Conservation (phyloP, 2,329 filamentous ascomycete genomes). For the Colletotrichum shisoi region DNA sequence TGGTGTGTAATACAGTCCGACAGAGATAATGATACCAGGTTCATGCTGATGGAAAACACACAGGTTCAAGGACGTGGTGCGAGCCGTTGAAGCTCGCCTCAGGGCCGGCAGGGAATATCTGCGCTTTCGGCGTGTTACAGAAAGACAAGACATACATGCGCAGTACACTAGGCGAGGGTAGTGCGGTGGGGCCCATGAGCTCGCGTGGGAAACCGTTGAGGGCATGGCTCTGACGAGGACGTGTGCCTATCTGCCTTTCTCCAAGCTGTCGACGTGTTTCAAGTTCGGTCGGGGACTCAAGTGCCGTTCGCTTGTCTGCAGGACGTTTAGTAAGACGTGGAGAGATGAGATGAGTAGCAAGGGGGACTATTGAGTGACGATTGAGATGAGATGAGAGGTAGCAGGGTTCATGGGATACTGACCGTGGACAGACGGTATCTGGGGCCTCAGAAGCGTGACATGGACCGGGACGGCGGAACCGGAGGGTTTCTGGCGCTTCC, state of each 20-base stretch:
- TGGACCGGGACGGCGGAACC: slow-evolving; percentile 29
- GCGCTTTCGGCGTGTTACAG: neutral
- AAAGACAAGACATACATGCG: neutral
- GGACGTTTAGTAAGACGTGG: neutral
- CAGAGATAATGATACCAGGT: neutral
- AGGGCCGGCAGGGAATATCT: neutral
- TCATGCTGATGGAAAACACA: neutral
- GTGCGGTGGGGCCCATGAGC: neutral
- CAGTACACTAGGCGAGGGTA: neutral
- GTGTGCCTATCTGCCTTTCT: neutral
- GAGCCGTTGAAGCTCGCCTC: neutral
- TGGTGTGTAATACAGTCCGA: neutral
- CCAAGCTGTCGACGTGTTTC: neutral
- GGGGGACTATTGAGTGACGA: neutral
- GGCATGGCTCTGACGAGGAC: neutral
- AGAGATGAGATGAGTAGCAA: neutral
- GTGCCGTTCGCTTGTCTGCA: neutral
- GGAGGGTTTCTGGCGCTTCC: slow-evolving; percentile 19
- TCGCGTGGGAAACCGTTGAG: slow-evolving; percentile 7
- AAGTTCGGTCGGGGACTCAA: neutral
- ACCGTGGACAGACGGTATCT: slow-evolving; percentile 1
- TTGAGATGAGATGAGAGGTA: slow-evolving; percentile 1
- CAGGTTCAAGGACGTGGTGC: neutral
- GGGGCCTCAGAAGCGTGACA: neutral
- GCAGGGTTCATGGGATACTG: slow-evolving; percentile 11